Conservation (phyloP, 352 stramenopile species). For the Pythium guiyangense region DNA sequence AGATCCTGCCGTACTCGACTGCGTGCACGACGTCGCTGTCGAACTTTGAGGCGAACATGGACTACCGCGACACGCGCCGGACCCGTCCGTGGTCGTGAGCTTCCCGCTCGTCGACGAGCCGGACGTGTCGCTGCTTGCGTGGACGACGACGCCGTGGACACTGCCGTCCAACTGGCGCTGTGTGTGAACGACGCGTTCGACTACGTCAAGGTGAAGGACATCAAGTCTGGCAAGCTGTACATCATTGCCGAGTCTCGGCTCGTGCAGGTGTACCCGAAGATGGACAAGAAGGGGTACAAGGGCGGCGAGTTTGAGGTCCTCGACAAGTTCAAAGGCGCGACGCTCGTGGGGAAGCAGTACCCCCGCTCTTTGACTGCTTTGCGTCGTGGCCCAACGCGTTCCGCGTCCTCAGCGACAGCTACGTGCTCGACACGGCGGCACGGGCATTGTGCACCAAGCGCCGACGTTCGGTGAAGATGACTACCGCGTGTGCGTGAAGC, state of each 20-base stretch:
- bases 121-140: conserved; percentile 90
- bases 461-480: conserved; percentile 99
- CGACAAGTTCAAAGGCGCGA: conserved; percentile 87
- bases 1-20: conserved; percentile 99
- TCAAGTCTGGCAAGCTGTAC: conserved; percentile 88
- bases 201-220: conserved; percentile 98
- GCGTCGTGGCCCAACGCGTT: conserved; percentile 89
- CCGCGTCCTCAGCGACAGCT: conserved; percentile 95
- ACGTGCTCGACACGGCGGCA: conserved; percentile 97
- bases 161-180: conserved; percentile 97
- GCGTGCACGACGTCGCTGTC: conserved; percentile 96
- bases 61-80: conserved; percentile 99
- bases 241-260: conserved; percentile 93
- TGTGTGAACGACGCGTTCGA: conserved; percentile 96
- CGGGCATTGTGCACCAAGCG: conserved; percentile 98
- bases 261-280: conserved; percentile 95
- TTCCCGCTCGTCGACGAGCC: conserved; percentile 93
- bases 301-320: conserved; percentile 92
- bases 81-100: conserved; percentile 96
- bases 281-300: conserved; percentile 97
- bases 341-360: conserved; percentile 96
- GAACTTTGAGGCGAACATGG: conserved; percentile 99
- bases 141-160: conserved; percentile 99
- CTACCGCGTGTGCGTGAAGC: conserved; percentile 97
- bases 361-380: conserved; percentile 97